These are phyloP conservation scores for Malus sieversii DNA, from an alignment of 306 rosid genomes.

Conservation along the genomic window DNA sequence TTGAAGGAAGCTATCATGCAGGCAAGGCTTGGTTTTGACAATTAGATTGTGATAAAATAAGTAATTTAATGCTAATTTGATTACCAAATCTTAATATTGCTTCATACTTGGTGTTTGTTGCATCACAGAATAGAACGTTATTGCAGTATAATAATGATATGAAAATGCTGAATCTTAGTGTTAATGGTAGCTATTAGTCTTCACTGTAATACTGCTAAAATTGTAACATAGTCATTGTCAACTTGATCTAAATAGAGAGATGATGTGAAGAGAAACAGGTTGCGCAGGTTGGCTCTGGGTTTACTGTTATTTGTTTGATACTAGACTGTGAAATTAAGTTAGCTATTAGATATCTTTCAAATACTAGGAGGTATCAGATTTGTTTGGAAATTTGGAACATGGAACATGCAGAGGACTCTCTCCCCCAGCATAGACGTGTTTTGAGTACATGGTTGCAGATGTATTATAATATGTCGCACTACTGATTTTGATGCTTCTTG, in stretches of 20 bases:
- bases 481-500: background rate
- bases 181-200: background rate
- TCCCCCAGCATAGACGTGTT: background rate
- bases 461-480: background rate
- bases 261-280: background rate
- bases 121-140: background rate
- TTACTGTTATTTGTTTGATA: background rate
- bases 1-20: constrained; percentile 92
- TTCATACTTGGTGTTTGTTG: background rate
- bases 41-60: background rate
- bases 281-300: background rate
- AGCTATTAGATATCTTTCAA: background rate
- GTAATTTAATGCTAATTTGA: background rate
- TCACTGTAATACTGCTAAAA: background rate
- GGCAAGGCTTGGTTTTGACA: constrained; percentile 33
- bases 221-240: background rate
- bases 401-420: background rate
- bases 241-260: background rate
- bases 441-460: background rate
- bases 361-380: background rate
- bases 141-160: background rate
- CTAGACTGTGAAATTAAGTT: background rate
- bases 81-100: background rate
- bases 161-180: background rate
- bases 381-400: background rate